These are phyloP conservation scores for Aspergillus panamensis DNA, from an alignment of 495 filamentous ascomycete species.

Conservation along the genomic window DNA sequence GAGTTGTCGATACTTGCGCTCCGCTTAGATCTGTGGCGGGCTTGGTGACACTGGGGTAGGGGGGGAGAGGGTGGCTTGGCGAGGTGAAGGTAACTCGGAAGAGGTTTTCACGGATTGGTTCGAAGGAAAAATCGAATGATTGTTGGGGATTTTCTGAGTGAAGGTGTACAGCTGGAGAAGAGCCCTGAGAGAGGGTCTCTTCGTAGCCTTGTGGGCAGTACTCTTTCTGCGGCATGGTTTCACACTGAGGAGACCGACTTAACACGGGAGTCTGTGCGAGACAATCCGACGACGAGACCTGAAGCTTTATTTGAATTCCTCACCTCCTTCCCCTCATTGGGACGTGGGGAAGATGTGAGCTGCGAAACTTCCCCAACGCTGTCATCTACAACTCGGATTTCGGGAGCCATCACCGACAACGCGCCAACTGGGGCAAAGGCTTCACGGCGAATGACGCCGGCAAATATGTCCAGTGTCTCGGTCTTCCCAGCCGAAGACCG, in stretches of 20 bases:
- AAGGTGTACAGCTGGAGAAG: conserved; percentile 36
- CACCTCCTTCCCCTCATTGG: background rate
- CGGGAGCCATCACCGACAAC: conserved; percentile 31
- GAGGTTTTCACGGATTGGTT: conserved; percentile 54
- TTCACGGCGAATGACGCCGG: background rate
- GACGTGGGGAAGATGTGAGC: background rate
- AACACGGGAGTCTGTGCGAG: background rate
- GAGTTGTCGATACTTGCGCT: conserved; percentile 25
- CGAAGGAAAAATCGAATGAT: conserved; percentile 54
- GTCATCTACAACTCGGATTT: conserved; percentile 26
- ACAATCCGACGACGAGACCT: conserved; percentile 1
- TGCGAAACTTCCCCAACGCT: background rate
- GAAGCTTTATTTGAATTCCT: conserved; percentile 32
- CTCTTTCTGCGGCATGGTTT: conserved; percentile 56
- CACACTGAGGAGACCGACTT: background rate
- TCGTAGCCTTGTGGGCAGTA: conserved; percentile 42
- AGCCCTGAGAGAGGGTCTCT: conserved; percentile 22
- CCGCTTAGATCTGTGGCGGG: conserved; percentile 37
- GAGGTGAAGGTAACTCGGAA: conserved; percentile 66
- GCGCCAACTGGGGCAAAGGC: too few species aligned
- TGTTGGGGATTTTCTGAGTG: conserved; percentile 36
- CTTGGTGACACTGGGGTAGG: conserved; percentile 53
- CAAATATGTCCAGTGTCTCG: conserved; percentile 1
- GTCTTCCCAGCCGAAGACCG: conserved; percentile 29
- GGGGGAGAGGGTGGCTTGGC: conserved; percentile 52